These are phyloP conservation scores for Verticillium dahliae DNA, from an alignment of 2,329 filamentous ascomycete species.

Conservation along the genomic window DNA sequence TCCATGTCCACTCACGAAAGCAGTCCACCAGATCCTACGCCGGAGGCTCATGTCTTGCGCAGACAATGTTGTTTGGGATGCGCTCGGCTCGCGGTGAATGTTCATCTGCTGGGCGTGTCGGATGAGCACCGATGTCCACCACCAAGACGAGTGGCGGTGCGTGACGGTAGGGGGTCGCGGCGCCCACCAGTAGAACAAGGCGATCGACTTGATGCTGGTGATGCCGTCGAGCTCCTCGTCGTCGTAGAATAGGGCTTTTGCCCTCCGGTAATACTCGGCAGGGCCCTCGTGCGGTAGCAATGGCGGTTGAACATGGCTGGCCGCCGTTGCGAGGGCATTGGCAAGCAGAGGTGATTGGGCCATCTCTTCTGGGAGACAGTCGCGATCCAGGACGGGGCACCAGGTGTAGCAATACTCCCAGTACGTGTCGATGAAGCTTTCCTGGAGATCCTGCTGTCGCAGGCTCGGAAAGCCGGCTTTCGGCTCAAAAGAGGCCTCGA, in stretches of 20 bases:
- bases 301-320: constrained; percentile 33
- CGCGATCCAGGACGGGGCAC: constrained; percentile 31
- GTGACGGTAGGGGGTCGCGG: constrained; percentile 28
- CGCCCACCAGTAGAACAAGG: constrained; percentile 38
- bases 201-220: constrained; percentile 25
- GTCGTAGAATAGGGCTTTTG: constrained; percentile 30
- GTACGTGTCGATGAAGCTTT: constrained; percentile 34
- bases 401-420: constrained; percentile 33
- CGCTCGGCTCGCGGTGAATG: constrained; percentile 29
- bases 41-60: constrained; percentile 18
- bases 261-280: constrained; percentile 30
- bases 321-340: constrained; percentile 30
- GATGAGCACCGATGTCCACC: constrained; percentile 37
- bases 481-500: constrained; percentile 18
- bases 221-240: constrained; percentile 30
- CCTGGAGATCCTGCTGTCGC: constrained; percentile 21
- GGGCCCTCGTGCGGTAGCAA: constrained; percentile 30
- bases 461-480: constrained; percentile 12
- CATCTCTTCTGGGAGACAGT: constrained; percentile 21
- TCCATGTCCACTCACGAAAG: constrained; percentile 18
- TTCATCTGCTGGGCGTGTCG: constrained; percentile 36
- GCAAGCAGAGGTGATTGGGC: constrained; percentile 24
- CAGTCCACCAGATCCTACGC: constrained; percentile 34
- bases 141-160: constrained; percentile 33
- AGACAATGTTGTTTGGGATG: constrained; percentile 13